These are phyloP conservation scores for Quercus rubra DNA, from an alignment of 306 rosid species.

Conservation along the genomic window DNA sequence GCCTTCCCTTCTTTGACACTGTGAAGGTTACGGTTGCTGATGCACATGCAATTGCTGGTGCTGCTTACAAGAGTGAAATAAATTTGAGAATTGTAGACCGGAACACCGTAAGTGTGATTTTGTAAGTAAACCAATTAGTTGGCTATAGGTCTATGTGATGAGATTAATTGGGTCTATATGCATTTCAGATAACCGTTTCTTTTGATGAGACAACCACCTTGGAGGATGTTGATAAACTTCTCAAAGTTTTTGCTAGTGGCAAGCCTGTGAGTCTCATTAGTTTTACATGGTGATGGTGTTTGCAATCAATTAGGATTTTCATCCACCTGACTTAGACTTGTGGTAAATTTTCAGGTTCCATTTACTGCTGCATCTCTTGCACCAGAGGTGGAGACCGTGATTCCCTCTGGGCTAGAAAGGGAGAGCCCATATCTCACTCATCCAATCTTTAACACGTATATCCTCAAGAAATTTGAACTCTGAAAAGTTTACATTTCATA, in stretches of 20 bases:
- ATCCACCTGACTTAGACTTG: slow-evolving; percentile 12
- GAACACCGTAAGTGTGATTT: slow-evolving; percentile 57
- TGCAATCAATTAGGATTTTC: not conserved
- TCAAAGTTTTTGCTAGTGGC: slow-evolving; percentile 70
- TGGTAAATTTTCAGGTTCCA: slow-evolving; percentile 51
- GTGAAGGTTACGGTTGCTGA: slow-evolving; percentile 73
- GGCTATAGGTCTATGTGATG: slow-evolving; percentile 7
- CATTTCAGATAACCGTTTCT: slow-evolving; percentile 78
- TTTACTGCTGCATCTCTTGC: slow-evolving; percentile 95
- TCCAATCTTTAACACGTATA: slow-evolving; percentile 86
- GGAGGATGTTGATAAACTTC: slow-evolving; percentile 89
- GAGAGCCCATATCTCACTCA: slow-evolving; percentile 81
- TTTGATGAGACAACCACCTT: slow-evolving; percentile 95
- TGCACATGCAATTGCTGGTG: slow-evolving; percentile 66
- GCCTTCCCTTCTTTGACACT: slow-evolving; percentile 92
- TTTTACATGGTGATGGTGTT: not conserved
- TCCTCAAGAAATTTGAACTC: slow-evolving; percentile 9
- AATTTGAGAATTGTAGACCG: slow-evolving; percentile 77
- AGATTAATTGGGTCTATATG: slow-evolving; percentile 24
- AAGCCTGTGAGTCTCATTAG: slow-evolving; percentile 45
- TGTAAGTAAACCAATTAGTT: slow-evolving; percentile 14
- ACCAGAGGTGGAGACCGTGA: slow-evolving; percentile 56
- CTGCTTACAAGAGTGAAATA: slow-evolving; percentile 65
- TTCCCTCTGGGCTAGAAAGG: slow-evolving; percentile 74
- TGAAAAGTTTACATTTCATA: slow-evolving; percentile 15